Evolutionary conservation across 1,284 basidiomycete genomes (phyloP).

Genomic region (Inonotus obliquus): DNA sequence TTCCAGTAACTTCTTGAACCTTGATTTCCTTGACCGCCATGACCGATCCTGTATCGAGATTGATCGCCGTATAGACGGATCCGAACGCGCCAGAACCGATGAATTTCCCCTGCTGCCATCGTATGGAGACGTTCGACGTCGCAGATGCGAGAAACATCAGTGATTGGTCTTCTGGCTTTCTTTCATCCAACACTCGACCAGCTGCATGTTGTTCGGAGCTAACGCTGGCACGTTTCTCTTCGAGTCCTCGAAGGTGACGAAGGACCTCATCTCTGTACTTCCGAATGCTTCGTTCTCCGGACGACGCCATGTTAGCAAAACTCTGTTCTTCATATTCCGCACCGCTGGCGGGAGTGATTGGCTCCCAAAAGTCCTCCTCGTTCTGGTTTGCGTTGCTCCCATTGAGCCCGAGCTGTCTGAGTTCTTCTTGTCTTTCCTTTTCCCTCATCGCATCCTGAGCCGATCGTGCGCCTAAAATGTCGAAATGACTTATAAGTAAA

Average conservation of each 20-base stretch:
- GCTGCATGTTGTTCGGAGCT: conserved; percentile 70
- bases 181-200: conserved; percentile 88
- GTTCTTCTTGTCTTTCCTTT: conserved; percentile 77
- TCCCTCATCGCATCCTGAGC: conserved; percentile 76
- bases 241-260: conserved; percentile 57
- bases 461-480: conserved; percentile 86
- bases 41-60: conserved; percentile 92
- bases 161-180: conserved; percentile 87
- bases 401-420: conserved; percentile 56
- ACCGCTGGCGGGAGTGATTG: conserved; percentile 31
- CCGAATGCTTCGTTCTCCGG: conserved; percentile 58
- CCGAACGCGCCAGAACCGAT: conserved; percentile 98
- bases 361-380: conserved; percentile 40
- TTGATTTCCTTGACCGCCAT: conserved; percentile 99
- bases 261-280: conserved; percentile 70
- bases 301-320: conserved; percentile 33
- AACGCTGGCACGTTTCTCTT: conserved; percentile 54
- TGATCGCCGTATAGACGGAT: conserved; percentile 96
- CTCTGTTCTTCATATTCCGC: conserved; percentile 33
- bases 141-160: conserved; percentile 90
- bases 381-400: conserved; percentile 43
- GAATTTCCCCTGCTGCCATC: conserved; percentile 98
- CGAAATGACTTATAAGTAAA: conserved; percentile 94
- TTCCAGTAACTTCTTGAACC: conserved; percentile 86
- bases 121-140: conserved; percentile 91